Evolutionary conservation across 2,329 filamentous ascomycete species (phyloP), one percentile per base, ranked within the genome.

Genomic region (Fusarium neocosmosporiellum): DNA sequence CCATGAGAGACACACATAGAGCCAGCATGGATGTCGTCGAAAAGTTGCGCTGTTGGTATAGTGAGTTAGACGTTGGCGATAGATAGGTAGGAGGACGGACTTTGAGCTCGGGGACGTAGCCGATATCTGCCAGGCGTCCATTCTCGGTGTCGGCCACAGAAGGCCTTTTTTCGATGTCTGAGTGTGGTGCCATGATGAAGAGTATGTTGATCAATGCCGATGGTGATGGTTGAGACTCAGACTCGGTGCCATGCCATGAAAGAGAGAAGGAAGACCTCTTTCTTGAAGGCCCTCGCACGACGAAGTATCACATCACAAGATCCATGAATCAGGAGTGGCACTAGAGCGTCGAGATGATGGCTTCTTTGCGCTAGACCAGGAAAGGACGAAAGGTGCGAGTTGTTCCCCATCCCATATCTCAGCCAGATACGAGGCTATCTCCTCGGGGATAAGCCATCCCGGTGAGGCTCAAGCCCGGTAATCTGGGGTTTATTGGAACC

Each of bases 1-100:
- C 64, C 72, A 75, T 75, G 11, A 72, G 22, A 5, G 58, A 68
- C 0, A 72, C 69, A 2, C 63, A 68, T 3, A 64, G 36, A 1
- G 68, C 60, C 3, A 75, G 9, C 72, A 75, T 72, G 1, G 72
- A 65, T 10, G 41, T 41, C 0, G 63, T 34, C 2, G 72, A 75
- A 10, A 74, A 74, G 29, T 70, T 73, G 33, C 71, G 67, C 63
- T 73, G 4, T 53, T 29, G 20, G 27, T 18, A 11, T 14, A 10
- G n/a, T 46, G 20, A 39, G 36, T 16, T n/a, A 11, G 3, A 14
- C 24, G 37, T 9, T 18, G 4, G 4, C 2, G 16, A 24, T 41
- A 20, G n/a, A 3, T 27, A 7, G 20, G 18, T 20, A 2, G 18
- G 2, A 9, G 14, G 11, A 63, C 63, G 4, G 11, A 64, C 63